Conservation (phyloP, 352 stramenopile species). For the Phytophthora citrophthora region DNA sequence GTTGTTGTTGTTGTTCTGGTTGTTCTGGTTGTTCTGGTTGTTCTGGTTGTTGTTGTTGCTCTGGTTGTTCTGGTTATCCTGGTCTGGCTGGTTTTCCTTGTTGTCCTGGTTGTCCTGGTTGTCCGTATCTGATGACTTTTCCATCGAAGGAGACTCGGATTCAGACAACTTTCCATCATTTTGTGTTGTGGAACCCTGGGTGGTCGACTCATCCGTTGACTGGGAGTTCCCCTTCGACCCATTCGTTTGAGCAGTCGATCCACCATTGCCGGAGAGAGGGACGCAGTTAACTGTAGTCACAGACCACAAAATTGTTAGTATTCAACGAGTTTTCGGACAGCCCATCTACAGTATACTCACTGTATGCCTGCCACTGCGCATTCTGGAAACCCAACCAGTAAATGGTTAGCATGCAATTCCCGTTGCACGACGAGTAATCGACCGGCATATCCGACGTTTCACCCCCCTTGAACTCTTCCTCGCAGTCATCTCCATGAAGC, state of each 20-base stretch:
- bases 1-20: too few species aligned
- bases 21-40: too few species aligned
- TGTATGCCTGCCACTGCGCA: slow-evolving; percentile 47
- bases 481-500: slow-evolving; percentile 44
- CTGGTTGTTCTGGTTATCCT: too few species aligned
- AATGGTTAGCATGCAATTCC: slow-evolving; percentile 45
- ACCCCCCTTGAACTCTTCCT: slow-evolving; percentile 35
- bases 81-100: too few species aligned
- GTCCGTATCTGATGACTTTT: not conserved
- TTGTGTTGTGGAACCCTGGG: not conserved
- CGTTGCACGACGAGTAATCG: slow-evolving; percentile 47
- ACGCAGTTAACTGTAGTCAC: slow-evolving; percentile 17
- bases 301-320: not conserved
- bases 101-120: too few species aligned
- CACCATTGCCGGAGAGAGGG: slow-evolving; percentile 17
- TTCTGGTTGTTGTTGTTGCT: too few species aligned
- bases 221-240: not conserved
- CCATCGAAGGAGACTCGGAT: not conserved
- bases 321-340: not conserved
- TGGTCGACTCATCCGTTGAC: not conserved
- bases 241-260: not conserved
- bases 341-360: not conserved
- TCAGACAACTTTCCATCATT: not conserved
- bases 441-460: slow-evolving; percentile 38
- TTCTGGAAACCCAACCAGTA: slow-evolving; percentile 60